phyloP scores from a whole-genome alignment of 163 green algal species.

The Chlorella variabilis region DNA sequence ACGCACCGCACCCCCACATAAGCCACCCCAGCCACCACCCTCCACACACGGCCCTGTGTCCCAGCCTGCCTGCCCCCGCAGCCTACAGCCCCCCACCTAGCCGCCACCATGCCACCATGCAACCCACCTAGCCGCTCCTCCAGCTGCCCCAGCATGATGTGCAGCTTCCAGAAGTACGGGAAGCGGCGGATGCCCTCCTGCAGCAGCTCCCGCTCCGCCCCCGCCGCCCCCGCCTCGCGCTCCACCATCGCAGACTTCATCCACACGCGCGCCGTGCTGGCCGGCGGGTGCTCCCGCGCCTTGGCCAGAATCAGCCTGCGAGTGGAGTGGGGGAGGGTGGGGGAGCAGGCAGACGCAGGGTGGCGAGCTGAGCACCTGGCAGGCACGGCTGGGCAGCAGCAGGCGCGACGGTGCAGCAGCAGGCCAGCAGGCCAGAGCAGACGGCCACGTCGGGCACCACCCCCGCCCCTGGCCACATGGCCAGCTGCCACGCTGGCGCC shows the following conservation, averaged over 20 bases:
- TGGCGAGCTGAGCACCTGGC: neutral
- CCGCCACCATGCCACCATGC: neutral
- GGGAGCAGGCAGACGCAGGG: too few species aligned
- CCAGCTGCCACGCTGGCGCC: neutral
- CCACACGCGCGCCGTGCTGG: conserved; percentile 87
- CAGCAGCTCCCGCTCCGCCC: conserved; percentile 61
- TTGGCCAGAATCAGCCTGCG: conserved; percentile 72
- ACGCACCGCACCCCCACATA: too few species aligned
- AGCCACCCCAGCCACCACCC: too few species aligned
- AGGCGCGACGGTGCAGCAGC: too few species aligned
- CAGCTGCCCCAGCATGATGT: conserved; percentile 95
- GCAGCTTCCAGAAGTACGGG: conserved; percentile 88
- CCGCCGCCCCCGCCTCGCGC: conserved; percentile 75
- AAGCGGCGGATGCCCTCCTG: conserved; percentile 59
- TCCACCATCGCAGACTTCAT: conserved; percentile 97
- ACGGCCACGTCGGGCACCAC: too few species aligned
- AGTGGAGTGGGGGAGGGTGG: neutral
- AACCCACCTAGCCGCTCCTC: conserved; percentile 71
- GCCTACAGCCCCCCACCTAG: neutral
- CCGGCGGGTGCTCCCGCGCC: conserved; percentile 68
- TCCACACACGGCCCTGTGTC: too few species aligned
- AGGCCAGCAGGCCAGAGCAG: too few species aligned
- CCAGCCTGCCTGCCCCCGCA: too few species aligned
- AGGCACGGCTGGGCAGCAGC: neutral
- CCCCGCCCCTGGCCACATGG: neutral